These are phyloP conservation scores for Lachancea thermotolerans DNA, from an alignment of 805 yeast genomes.

Conservation along the genomic window DNA sequence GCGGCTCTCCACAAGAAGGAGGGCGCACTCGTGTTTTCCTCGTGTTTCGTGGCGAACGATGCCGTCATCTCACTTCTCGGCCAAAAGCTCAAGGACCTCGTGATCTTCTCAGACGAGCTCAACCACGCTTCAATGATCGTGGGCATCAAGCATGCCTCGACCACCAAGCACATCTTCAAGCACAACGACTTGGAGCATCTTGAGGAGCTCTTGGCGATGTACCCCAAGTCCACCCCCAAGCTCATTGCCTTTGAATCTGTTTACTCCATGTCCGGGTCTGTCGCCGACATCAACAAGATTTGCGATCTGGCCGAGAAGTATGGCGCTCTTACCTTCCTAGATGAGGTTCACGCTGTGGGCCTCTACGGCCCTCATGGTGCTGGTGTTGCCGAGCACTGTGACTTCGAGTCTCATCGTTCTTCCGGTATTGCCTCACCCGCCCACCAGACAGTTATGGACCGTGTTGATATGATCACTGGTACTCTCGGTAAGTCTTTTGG, in stretches of 20 bases:
- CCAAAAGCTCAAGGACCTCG: conserved; percentile 80
- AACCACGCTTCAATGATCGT: conserved; percentile 98
- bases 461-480: conserved; percentile 95
- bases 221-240: conserved; percentile 86
- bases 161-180: conserved; percentile 81
- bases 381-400: conserved; percentile 96
- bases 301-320: conserved; percentile 96
- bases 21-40: conserved; percentile 89
- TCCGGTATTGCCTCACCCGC: conserved; percentile 54
- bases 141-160: conserved; percentile 87
- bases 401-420: conserved; percentile 73
- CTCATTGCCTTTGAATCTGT: conserved; percentile 95
- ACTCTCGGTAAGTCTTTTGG: conserved; percentile 97
- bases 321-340: conserved; percentile 94
- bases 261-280: conserved; percentile 97
- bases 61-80: conserved; percentile 89
- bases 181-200: conserved; percentile 84
- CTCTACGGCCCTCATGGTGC: conserved; percentile 99
- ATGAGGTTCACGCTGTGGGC: conserved; percentile 98
- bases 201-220: conserved; percentile 67
- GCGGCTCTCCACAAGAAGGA: conserved; percentile 92
- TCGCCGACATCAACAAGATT: conserved; percentile 85
- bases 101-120: conserved; percentile 84
- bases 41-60: conserved; percentile 96
- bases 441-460: conserved; percentile 63